Evolutionary conservation across 306 rosid species (phyloP), one percentile per base, ranked within the genome.

Genomic region (Lathyrus tuberosus): DNA sequence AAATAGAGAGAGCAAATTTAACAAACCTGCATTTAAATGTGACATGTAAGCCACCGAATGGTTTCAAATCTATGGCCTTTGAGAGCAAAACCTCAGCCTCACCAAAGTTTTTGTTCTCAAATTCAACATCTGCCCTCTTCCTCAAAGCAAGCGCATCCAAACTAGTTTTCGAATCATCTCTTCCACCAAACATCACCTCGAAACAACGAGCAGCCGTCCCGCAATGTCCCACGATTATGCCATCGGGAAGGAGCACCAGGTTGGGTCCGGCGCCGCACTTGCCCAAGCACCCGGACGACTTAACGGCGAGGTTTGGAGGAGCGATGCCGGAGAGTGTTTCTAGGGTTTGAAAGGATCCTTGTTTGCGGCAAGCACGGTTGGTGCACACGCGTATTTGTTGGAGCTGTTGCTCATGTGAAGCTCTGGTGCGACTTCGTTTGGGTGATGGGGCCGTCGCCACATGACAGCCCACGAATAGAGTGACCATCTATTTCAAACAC

Each of bases 211-310:
- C 82, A 4, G 87, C 72, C 5, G 96, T 90, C 30, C 85, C 96
- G 46, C 96, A 92, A 40, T 90, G 91, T 14, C 77, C 58, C 13
- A 92, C 61, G 28, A 82, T 16, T 58, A 84, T n/a, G 46, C 78
- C 85, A n/a, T 78, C 79, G 0, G 93, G 96, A 22, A 88, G 54
- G n/a, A 84, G 71, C 14, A 53, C 88, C 18, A 92, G 44, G 81
- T 93, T 93, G 30, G 98, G 98, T 30, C 98, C 98, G 17, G 79
- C 74, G 37, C 97, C 94, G 65, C 98, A 90, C 42, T 70, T 84
- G 60, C 96, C 91, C 72, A 93, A 72, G 77, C 96, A 93, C 35
- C 89, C 96, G 51, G 85, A 85, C 9, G 94, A 31, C 18, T 75
- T 84, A 38, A 93, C 93, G 41, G 84, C 2, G 52, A 90, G 71